Evolutionary conservation across 192 early-diverging fungal genomes (phyloP).

Genomic region (Coemansia aciculifera): DNA sequence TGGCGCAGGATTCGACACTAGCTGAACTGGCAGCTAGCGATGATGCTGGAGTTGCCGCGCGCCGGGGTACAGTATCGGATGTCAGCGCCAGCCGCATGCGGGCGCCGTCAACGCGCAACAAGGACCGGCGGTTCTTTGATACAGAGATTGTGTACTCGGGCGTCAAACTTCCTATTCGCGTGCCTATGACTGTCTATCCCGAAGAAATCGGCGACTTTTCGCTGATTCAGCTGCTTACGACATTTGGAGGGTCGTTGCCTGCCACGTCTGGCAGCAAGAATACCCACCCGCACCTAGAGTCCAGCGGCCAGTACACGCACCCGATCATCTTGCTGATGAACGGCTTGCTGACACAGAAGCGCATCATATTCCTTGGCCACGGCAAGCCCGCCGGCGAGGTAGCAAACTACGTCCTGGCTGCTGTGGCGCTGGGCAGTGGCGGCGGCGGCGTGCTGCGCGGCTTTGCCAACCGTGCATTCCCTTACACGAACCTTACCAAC

Average conservation of each 20-base stretch:
- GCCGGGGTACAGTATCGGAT: slow-evolving; percentile 58
- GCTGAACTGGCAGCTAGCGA: slow-evolving; percentile 28
- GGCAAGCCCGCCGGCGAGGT: slow-evolving; percentile 89
- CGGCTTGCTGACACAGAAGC: slow-evolving; percentile 89
- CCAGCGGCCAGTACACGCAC: slow-evolving; percentile 78
- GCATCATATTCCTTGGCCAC: slow-evolving; percentile 89
- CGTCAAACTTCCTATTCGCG: slow-evolving; percentile 82
- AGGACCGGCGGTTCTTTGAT: slow-evolving; percentile 86
- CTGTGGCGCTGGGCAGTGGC: slow-evolving; percentile 87
- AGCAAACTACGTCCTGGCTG: slow-evolving; percentile 87
- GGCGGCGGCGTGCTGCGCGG: slow-evolving; percentile 83
- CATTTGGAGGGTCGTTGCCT: slow-evolving; percentile 59
- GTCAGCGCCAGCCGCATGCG: slow-evolving; percentile 52
- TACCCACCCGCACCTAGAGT: slow-evolving; percentile 87
- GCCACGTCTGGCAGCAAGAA: slow-evolving; percentile 48
- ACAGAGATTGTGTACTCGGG: slow-evolving; percentile 83
- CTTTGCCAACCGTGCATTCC: slow-evolving; percentile 85
- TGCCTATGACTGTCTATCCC: slow-evolving; percentile 80
- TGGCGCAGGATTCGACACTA: slow-evolving; percentile 26
- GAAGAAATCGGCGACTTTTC: slow-evolving; percentile 95
- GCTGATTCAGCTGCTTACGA: slow-evolving; percentile 75
- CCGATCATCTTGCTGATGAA: slow-evolving; percentile 87
- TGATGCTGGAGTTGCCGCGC: slow-evolving; percentile 28
- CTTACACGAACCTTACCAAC: slow-evolving; percentile 84
- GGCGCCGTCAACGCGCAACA: slow-evolving; percentile 59